Evolutionary conservation across 805 yeast genomes (phyloP).

Genomic region (Metschnikowia amazonensis): DNA sequence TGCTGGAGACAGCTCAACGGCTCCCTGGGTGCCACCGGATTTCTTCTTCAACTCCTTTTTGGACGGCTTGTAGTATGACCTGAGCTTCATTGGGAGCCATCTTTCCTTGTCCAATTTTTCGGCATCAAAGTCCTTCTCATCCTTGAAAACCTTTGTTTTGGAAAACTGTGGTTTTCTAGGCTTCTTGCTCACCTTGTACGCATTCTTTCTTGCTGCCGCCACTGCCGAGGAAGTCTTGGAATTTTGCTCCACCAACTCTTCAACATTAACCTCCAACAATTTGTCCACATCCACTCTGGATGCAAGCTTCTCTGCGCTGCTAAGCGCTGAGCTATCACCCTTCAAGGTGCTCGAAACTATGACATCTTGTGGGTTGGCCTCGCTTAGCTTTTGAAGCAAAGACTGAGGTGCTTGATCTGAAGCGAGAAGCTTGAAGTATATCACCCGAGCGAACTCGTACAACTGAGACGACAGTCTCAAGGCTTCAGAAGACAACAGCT

Average conservation of each 20-base stretch:
- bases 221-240: neutral
- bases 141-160: slow-evolving; percentile 13
- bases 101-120: slow-evolving; percentile 55
- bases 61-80: slow-evolving; percentile 79
- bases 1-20: slow-evolving; percentile 18
- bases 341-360: slow-evolving; percentile 23
- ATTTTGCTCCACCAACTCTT: slow-evolving; percentile 17
- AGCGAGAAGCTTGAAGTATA: slow-evolving; percentile 30
- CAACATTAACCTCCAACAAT: slow-evolving; percentile 29
- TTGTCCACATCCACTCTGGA: slow-evolving; percentile 25
- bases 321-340: slow-evolving; percentile 19
- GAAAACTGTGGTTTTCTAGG: slow-evolving; percentile 19
- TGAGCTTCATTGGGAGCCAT: slow-evolving; percentile 87
- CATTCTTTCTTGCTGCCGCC: slow-evolving; percentile 3
- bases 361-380: slow-evolving; percentile 22
- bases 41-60: slow-evolving; percentile 18
- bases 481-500: slow-evolving; percentile 5
- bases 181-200: slow-evolving; percentile 21
- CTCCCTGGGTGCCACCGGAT: slow-evolving; percentile 19
- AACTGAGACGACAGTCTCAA: slow-evolving; percentile 15
- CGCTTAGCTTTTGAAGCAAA: slow-evolving; percentile 22
- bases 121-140: slow-evolving; percentile 12
- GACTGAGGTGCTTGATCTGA: slow-evolving; percentile 14
- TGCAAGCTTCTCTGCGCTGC: slow-evolving; percentile 19
- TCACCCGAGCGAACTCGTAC: slow-evolving; percentile 27